Evolutionary conservation across 73 alveolate species (phyloP).

Genomic region (Tetrahymena elliotti): DNA sequence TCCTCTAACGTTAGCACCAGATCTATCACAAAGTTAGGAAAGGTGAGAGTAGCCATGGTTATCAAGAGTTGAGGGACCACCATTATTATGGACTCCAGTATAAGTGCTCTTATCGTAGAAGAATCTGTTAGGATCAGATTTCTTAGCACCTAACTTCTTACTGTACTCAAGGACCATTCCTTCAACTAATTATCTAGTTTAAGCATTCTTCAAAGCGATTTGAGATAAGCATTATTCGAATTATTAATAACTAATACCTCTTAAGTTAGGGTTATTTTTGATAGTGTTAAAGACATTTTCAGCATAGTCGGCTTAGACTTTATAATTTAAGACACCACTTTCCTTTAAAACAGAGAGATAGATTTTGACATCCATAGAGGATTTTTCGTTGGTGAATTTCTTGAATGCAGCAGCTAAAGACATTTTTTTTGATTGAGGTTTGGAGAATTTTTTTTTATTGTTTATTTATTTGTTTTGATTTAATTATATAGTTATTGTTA

Average conservation of each 20-base stretch:
- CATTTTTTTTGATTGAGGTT: conserved; percentile 35
- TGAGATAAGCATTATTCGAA: neutral
- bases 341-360: neutral
- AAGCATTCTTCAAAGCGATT: neutral
- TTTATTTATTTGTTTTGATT: neutral
- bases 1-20: conserved; percentile 45
- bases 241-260: neutral
- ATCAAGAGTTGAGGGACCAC: conserved; percentile 92
- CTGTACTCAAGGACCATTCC: neutral
- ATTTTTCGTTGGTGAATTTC: neutral
- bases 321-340: neutral
- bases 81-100: conserved; percentile 90
- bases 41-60: conserved; percentile 7
- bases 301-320: neutral
- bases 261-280: neutral
- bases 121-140: conserved; percentile 60
- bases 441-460: neutral
- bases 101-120: conserved; percentile 68
- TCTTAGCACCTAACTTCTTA: conserved; percentile 46
- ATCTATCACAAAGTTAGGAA: conserved; percentile 28
- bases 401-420: neutral
- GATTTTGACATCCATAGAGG: neutral
- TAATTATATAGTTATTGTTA: neutral
- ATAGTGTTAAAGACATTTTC: neutral
- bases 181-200: neutral